phyloP scores from a whole-genome alignment of 441 rosid genomes.

The Populus hybrid region DNA sequence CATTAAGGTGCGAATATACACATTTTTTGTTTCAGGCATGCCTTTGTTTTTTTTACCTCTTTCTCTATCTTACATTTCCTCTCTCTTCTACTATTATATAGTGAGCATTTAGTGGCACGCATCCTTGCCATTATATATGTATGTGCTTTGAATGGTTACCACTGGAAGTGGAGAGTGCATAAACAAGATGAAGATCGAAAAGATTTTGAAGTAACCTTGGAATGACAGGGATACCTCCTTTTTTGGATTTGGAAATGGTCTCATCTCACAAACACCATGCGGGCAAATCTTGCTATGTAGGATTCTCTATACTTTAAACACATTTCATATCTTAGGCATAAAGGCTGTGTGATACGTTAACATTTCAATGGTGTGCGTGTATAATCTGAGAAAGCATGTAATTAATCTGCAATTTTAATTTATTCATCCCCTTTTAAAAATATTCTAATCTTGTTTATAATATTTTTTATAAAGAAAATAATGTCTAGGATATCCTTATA shows the following conservation, averaged over 20 bases:
- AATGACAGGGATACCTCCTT: neutral
- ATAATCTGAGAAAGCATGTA: too few species aligned
- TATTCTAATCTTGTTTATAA: too few species aligned
- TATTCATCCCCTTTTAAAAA: too few species aligned
- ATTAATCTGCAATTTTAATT: neutral
- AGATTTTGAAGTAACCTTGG: conserved; percentile 4
- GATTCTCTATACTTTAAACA: too few species aligned
- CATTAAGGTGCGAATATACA: neutral
- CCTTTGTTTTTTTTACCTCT: neutral
- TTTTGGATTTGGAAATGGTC: neutral
- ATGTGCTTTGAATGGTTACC: conserved; percentile 23
- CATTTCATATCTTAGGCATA: too few species aligned
- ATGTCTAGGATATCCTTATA: too few species aligned
- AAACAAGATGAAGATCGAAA: conserved; percentile 5
- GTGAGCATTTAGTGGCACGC: conserved; percentile 11
- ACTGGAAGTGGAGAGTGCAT: conserved; percentile 29
- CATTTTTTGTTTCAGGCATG: neutral
- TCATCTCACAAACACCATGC: neutral
- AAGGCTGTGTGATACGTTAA: too few species aligned
- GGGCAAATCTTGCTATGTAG: neutral
- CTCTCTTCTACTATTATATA: neutral
- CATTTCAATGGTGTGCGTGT: too few species aligned
- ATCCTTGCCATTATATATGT: neutral
- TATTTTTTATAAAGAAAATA: too few species aligned
- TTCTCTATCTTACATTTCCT: neutral